Evolutionary conservation across 371 early-diverging fungal species (phyloP).

Genomic region (Funneliformis caledonium): DNA sequence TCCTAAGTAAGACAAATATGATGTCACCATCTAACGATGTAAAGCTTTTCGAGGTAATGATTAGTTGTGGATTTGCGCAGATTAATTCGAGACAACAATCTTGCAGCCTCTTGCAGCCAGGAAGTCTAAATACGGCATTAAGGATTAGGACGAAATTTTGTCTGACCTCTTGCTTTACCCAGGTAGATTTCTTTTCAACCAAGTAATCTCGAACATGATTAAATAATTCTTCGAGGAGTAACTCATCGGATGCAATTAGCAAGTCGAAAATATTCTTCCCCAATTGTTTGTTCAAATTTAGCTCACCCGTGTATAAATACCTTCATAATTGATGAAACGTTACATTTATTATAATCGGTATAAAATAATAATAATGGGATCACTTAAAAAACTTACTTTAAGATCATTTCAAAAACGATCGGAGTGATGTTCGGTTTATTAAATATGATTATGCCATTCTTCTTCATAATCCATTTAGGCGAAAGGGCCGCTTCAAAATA

Average conservation of each 20-base stretch:
- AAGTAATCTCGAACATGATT: slow-evolving; percentile 22
- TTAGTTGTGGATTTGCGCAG: background rate
- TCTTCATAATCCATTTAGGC: background rate
- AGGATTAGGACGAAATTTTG: slow-evolving; percentile 12
- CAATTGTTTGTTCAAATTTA: background rate
- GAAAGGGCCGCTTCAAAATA: slow-evolving; percentile 13
- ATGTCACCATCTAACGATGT: background rate
- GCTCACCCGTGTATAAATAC: slow-evolving; percentile 26
- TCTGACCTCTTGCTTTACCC: slow-evolving; percentile 10
- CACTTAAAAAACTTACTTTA: background rate
- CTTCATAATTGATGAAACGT: background rate
- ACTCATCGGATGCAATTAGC: slow-evolving; percentile 35
- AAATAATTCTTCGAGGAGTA: slow-evolving; percentile 14
- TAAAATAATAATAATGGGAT: background rate
- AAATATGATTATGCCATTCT: background rate
- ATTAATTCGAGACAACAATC: slow-evolving; percentile 8
- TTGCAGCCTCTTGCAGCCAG: background rate
- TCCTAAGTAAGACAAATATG: background rate
- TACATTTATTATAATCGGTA: background rate
- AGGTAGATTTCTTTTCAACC: background rate
- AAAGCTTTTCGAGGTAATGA: background rate
- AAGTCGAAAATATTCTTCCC: slow-evolving; percentile 3
- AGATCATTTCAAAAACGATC: background rate
- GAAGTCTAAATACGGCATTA: background rate
- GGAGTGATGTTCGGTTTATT: slow-evolving; percentile 22